Base-by-base conservation (phyloP, 1,284 basidiomycete species). In the Apiotrichum laibachii region DNA sequence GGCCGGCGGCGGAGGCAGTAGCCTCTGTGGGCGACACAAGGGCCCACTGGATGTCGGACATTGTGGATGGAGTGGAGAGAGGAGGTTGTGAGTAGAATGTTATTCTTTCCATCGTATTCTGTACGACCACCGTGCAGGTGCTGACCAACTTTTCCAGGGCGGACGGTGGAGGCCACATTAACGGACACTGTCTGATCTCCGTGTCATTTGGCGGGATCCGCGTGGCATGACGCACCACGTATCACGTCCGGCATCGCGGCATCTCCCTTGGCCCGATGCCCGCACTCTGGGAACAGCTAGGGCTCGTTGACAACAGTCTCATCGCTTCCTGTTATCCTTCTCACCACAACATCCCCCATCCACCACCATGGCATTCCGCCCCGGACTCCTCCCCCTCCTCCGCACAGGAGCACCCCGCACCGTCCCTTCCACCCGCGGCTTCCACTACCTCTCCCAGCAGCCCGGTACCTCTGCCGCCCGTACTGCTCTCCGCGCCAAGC, bases 41-140 rank as follows among this genome's bases (percentile, higher is more conserved):
- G 5, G 59, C 58, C 71, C 71, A 72, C 59, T 74, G 64, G 19
- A 67, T 52, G 26, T 37, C 33, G 49, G 56, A 58, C 68, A 69
- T 71, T 40, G 34, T 52, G 15, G 47, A 18, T 60, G n/a, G 6
- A 33, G 39, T 31, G 50, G 21, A n/a, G 33, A 33, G 40, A 40
- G 33, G 47, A 31, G 51, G 10, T 40, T 40, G 10, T 40, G 10
- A 47, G 50, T 19, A 10, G 33, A 45, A 2, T 52, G 26, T 59
- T 49, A 22, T 49, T 46, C 37, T 33, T 51, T 51, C 43, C 43
- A 53, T 9, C 18, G 35, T 22, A 21, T 57, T 57, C 56, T 35
- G 12, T 11, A 16, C 15, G 35, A 21, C 15, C 37, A 18, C 21
- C 33, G 37, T 37, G 11, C 37, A 6, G 5, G 31, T 56, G 48